Evolutionary conservation across 2,329 filamentous ascomycete genomes (phyloP).

Genomic region (Penicillium rolfsii): DNA sequence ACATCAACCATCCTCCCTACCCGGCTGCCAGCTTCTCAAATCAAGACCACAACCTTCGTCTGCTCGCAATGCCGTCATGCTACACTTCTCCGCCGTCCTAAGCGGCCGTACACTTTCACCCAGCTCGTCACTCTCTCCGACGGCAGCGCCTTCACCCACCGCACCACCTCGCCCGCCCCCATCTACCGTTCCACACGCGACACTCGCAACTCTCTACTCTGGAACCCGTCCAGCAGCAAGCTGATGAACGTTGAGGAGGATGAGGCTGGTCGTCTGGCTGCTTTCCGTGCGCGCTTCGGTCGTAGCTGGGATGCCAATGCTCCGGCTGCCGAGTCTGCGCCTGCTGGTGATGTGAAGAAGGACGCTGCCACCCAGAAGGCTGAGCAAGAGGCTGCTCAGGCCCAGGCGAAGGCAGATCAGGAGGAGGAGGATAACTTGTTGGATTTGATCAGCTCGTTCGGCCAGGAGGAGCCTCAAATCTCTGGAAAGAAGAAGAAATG

Average conservation of each 20-base stretch:
- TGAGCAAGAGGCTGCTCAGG: slow-evolving; percentile 48
- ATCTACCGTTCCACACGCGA: slow-evolving; percentile 73
- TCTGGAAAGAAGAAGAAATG: slow-evolving; percentile 42
- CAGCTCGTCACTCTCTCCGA: slow-evolving; percentile 92
- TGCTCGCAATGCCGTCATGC: slow-evolving; percentile 74
- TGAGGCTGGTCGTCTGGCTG: slow-evolving; percentile 85
- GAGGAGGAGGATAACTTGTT: slow-evolving; percentile 59
- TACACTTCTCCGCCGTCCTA: slow-evolving; percentile 82
- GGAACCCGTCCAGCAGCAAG: slow-evolving; percentile 83
- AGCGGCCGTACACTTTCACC: slow-evolving; percentile 94
- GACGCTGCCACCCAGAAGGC: slow-evolving; percentile 26
- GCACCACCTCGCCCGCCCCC: slow-evolving; percentile 56
- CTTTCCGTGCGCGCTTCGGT: slow-evolving; percentile 84
- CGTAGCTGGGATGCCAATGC: slow-evolving; percentile 72
- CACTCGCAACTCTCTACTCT: slow-evolving; percentile 83
- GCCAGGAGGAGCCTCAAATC: slow-evolving; percentile 44
- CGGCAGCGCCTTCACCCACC: slow-evolving; percentile 71
- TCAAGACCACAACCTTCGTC: slow-evolving; percentile 46
- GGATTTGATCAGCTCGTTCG: slow-evolving; percentile 60
- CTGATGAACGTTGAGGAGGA: slow-evolving; percentile 90
- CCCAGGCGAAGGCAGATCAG: slow-evolving; percentile 52
- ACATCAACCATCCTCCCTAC: slow-evolving; percentile 41
- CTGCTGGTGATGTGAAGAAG: slow-evolving; percentile 16
- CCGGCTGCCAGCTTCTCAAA: slow-evolving; percentile 36
- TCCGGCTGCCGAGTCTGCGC: slow-evolving; percentile 37